Evolutionary conservation across 2,329 filamentous ascomycete genomes (phyloP), one percentile per base, ranked within the genome.

Genomic region (Calonectria leucothoes): DNA sequence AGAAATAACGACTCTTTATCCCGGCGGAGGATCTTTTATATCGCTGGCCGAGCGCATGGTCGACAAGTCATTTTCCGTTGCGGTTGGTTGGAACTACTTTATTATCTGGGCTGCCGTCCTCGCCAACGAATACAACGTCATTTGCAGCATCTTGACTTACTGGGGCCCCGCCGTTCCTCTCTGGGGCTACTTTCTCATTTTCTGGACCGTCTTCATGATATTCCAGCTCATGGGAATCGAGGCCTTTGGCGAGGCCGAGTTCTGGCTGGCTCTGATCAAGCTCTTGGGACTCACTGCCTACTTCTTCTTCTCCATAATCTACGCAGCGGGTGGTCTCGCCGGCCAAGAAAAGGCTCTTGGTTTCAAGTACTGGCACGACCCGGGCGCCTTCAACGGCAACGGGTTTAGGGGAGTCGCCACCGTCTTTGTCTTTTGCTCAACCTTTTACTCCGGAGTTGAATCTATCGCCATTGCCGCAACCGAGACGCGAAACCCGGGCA

Each of bases 171-270:
- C 82, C 74, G 87, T 88, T 55, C 94, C 88, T 70, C 85, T 89
- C 81, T 95, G 86, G 93, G 93, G 87, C 73, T 95, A 88, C 81
- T 94, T 95, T 72, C 85, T 93, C 35, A 89, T 95, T n/a, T 92
- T 95, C 77, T 95, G 93, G 91, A 89, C 91, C n/a, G 84, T 91
- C 0, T 94, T 95, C 75, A 87, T 93, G 0, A 87, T 85, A 0
- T 91, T 95, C 72, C 94, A 95, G 79, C 87, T 95, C 39, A 86
- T 95, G 1, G 93, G 93, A 1, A 92, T 95, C 1, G 91, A 92
- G 77, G 91, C 92, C 4, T 96, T 95, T 81, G 94, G 94, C 17
- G 94, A 96, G 81, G 91, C 93, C 12, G 94, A 96, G 81, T 95
- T 95, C 80, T 95, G 93, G 93, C 89, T 95, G 70, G 92, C 93